Evolutionary conservation across 345 rosid genomes (phyloP).

Genomic region (Kandelia obovata): DNA sequence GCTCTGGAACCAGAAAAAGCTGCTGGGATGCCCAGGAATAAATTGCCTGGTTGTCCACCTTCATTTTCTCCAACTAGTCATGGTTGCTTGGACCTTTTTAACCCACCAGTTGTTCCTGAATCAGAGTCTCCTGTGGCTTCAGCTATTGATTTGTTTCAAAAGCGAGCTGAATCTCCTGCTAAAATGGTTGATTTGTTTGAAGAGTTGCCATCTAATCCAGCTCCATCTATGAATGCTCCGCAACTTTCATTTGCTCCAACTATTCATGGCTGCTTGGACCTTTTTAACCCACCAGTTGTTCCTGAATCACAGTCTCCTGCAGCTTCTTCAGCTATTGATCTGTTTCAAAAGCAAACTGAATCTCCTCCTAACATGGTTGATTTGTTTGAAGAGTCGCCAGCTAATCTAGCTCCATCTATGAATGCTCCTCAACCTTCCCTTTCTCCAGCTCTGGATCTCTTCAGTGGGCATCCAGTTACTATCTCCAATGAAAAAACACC

Average conservation of each 20-base stretch:
- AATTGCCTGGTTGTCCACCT: conserved; percentile 30
- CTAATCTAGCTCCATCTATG: conserved; percentile 27
- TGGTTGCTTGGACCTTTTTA: conserved; percentile 43
- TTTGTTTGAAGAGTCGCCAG: conserved; percentile 31
- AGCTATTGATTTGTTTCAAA: conserved; percentile 63
- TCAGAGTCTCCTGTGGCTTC: conserved; percentile 41
- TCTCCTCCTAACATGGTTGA: conserved; percentile 39
- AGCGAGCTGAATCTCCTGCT: conserved; percentile 42
- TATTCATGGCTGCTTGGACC: conserved; percentile 43
- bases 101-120: conserved; percentile 30
- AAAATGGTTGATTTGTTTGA: conserved; percentile 39
- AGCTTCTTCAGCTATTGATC: conserved; percentile 48
- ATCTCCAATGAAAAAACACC: conserved; percentile 20
- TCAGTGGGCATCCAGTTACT: conserved; percentile 40
- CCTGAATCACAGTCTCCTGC: conserved; percentile 40
- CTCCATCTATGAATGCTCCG: conserved; percentile 28
- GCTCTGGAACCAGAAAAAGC: conserved; percentile 38
- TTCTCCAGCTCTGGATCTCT: conserved; percentile 36
- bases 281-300: conserved; percentile 29
- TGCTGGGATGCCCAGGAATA: conserved; percentile 35
- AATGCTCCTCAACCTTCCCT: conserved; percentile 42
- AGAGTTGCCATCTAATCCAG: conserved; percentile 23
- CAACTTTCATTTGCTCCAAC: conserved; percentile 29
- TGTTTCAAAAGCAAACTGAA: conserved; percentile 55
- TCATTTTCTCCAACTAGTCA: conserved; percentile 34